A percentile compares a stretch with the other conserved stretches of the same genome.
phyloP scores from a whole-genome alignment of 192 early-diverging fungal species.

The Paraglomus occultum region DNA sequence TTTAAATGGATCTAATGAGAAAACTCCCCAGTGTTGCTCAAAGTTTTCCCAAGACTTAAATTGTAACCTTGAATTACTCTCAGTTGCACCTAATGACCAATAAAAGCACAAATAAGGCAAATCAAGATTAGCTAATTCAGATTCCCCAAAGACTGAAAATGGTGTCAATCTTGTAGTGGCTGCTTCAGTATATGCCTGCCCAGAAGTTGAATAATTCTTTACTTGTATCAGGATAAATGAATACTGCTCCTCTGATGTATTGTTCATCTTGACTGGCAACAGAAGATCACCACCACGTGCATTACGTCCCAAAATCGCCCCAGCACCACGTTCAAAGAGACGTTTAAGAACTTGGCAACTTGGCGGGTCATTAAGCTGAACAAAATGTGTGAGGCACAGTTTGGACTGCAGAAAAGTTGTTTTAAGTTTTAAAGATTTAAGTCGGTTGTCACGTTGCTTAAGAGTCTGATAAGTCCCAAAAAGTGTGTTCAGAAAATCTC shows the following conservation, averaged over 20 bases:
- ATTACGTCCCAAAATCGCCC: neutral
- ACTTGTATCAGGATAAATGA: slow-evolving; percentile 9
- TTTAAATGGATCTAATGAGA: too few relatives aligned
- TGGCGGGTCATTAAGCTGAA: neutral
- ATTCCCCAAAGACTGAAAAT: neutral
- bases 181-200: neutral
- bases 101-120: slow-evolving; percentile 16
- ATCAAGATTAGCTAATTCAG: neutral
- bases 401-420: neutral
- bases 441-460: too few relatives aligned
- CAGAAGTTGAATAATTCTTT: slow-evolving; percentile 1
- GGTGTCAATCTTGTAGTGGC: neutral
- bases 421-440: neutral
- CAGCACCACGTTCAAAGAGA: neutral
- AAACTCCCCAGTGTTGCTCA: too few relatives aligned
- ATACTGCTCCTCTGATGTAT: neutral
- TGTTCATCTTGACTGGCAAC: slow-evolving; percentile 5
- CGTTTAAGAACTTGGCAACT: neutral
- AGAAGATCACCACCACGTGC: neutral
- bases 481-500: slow-evolving; percentile 9
- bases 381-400: slow-evolving; percentile 10
- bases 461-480: neutral
- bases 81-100: neutral
- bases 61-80: too few relatives aligned
- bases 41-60: too few relatives aligned